A percentile compares a stretch with the other conserved stretches of the same genome.
Conservation (phyloP, 306 rosid species). For the Psophocarpus tetragonolobus region DNA sequence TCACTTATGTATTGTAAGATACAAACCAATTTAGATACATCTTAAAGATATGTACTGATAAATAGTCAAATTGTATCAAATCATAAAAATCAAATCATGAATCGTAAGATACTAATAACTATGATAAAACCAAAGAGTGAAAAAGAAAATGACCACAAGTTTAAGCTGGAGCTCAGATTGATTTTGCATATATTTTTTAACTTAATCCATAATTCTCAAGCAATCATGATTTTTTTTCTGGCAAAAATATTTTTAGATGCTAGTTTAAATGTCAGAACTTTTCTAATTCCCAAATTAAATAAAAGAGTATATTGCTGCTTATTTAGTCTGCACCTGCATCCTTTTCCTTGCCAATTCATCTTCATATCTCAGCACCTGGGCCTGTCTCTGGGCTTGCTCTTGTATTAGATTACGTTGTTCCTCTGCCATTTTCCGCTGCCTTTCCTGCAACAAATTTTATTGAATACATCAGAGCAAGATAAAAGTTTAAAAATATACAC, state of each 20-base stretch:
- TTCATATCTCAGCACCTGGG: conserved; percentile 76
- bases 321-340: conserved; percentile 68
- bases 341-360: conserved; percentile 91
- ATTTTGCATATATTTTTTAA: conserved; percentile 8
- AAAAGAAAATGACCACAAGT: background rate
- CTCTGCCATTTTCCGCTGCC: conserved; percentile 77
- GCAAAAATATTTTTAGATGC: background rate
- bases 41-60: too few species aligned
- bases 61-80: too few species aligned
- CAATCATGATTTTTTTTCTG: background rate
- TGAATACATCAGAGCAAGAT: background rate
- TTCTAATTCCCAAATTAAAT: background rate
- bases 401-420: conserved; percentile 81
- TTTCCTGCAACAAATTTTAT: conserved; percentile 59
- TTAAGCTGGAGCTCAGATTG: background rate
- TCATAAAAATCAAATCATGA: too few species aligned
- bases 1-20: too few species aligned
- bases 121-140: background rate
- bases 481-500: conserved; percentile 1
- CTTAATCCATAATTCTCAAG: conserved; percentile 7
- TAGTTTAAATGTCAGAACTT: conserved; percentile 1
- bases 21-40: too few species aligned
- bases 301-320: conserved; percentile 4
- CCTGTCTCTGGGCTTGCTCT: conserved; percentile 83
- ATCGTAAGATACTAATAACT: too few species aligned